Percentiles rank a stretch among this genome's conserved stretches.
Evolutionary conservation across 1,284 basidiomycete genomes (phyloP).

Genomic region (Moniliella sp.): DNA sequence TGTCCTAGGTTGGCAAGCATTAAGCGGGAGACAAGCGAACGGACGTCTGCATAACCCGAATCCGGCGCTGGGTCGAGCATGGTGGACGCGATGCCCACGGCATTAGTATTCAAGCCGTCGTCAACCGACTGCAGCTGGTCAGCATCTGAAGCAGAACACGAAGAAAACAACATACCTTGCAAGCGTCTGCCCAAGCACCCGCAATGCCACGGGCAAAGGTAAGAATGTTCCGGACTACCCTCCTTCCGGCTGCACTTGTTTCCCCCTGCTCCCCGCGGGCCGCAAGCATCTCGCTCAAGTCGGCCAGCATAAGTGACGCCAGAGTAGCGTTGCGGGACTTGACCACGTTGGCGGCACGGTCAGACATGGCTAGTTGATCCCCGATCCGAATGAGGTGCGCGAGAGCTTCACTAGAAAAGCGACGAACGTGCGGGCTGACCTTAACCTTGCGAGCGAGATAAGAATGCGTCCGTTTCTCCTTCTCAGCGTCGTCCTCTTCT

Average conservation of each 20-base stretch:
- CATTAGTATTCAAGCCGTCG: neutral
- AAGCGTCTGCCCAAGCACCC: slow-evolving; percentile 23
- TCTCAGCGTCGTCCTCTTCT: slow-evolving; percentile 3
- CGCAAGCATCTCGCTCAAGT: slow-evolving; percentile 11
- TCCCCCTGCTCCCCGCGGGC: neutral
- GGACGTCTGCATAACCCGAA: slow-evolving; percentile 3
- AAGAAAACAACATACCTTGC: slow-evolving; percentile 8
- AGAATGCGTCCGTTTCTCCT: neutral
- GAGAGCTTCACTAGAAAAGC: slow-evolving; percentile 28
- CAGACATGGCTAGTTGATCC: slow-evolving; percentile 10
- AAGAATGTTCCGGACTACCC: slow-evolving; percentile 5
- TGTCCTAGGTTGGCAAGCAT: slow-evolving; percentile 24
- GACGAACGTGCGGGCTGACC: slow-evolving; percentile 17
- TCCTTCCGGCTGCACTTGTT: slow-evolving; percentile 4
- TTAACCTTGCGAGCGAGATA: slow-evolving; percentile 3
- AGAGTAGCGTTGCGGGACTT: too few relatives aligned
- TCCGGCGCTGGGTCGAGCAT: too few relatives aligned
- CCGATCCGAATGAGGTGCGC: slow-evolving; percentile 28
- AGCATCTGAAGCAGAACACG: slow-evolving; percentile 7
- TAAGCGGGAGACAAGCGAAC: slow-evolving; percentile 9
- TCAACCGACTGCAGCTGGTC: slow-evolving; percentile 4
- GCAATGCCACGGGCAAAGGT: slow-evolving; percentile 20
- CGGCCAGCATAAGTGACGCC: slow-evolving; percentile 10
- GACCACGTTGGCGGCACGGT: too few relatives aligned
- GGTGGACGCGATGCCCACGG: slow-evolving; percentile 3